These are phyloP conservation scores for Byssothecium circinans DNA, from an alignment of 2,329 filamentous ascomycete species.

Conservation along the genomic window DNA sequence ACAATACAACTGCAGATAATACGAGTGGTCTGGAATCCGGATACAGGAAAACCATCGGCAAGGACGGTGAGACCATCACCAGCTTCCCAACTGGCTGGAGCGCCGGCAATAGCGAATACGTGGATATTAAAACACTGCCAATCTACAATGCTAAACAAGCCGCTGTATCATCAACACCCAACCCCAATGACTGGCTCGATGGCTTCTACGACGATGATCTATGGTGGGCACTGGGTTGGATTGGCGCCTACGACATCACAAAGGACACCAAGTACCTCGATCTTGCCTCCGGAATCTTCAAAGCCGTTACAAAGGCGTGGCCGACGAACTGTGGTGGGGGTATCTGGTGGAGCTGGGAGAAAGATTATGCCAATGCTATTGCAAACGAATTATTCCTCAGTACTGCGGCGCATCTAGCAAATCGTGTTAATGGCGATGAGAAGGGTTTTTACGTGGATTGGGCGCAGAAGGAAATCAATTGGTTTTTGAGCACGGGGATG, in stretches of 20 bases:
- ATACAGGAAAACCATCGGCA: slow-evolving; percentile 27
- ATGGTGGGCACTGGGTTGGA: slow-evolving; percentile 56
- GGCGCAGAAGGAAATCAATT: slow-evolving; percentile 54
- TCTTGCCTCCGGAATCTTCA: slow-evolving; percentile 54
- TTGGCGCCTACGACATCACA: slow-evolving; percentile 58
- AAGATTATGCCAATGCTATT: slow-evolving; percentile 56
- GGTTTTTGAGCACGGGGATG: slow-evolving; percentile 54
- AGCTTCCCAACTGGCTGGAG: slow-evolving; percentile 26
- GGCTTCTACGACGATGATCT: slow-evolving; percentile 57
- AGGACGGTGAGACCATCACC: slow-evolving; percentile 18
- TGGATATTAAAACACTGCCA: slow-evolving; percentile 14
- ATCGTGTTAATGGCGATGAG: slow-evolving; percentile 44
- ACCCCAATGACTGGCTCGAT: slow-evolving; percentile 43
- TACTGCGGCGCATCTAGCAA: slow-evolving; percentile 59
- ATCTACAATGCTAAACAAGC: slow-evolving; percentile 8
- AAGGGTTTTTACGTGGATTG: slow-evolving; percentile 47
- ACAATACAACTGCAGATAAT: slow-evolving; percentile 8
- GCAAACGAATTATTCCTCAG: slow-evolving; percentile 60
- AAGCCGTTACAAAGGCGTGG: slow-evolving; percentile 45
- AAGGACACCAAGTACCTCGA: slow-evolving; percentile 48
- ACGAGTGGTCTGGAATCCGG: slow-evolving; percentile 11
- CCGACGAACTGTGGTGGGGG: slow-evolving; percentile 49
- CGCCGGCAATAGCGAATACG: slow-evolving; percentile 6
- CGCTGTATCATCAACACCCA: slow-evolving; percentile 12
- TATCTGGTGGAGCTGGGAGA: slow-evolving; percentile 52